These are phyloP conservation scores for Globisporangium uncinulatum DNA, from an alignment of 352 stramenopile species.

Conservation along the genomic window DNA sequence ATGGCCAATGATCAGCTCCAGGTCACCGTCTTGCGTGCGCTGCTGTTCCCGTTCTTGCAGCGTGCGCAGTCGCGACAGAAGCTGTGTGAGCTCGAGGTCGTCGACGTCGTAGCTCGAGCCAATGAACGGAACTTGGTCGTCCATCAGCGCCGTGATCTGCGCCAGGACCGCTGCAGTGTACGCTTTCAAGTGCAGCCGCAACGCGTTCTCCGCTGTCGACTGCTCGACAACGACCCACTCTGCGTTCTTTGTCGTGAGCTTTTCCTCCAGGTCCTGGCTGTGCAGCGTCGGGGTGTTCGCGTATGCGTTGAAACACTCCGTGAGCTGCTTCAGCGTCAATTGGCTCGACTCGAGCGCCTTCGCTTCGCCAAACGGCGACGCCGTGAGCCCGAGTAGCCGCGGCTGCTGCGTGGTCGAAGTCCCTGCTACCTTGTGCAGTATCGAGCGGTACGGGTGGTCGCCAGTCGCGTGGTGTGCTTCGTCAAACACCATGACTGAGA, in stretches of 20 bases:
- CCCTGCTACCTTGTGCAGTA: slow-evolving; percentile 35
- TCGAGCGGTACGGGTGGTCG: slow-evolving; percentile 52
- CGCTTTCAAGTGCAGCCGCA: slow-evolving; percentile 34
- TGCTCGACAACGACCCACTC: slow-evolving; percentile 52
- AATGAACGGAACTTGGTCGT: slow-evolving; percentile 34
- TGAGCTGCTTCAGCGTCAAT: slow-evolving; percentile 31
- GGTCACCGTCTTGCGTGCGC: slow-evolving; percentile 15
- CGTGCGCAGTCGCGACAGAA: slow-evolving; percentile 36
- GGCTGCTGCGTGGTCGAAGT: slow-evolving; percentile 24
- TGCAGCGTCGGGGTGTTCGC: slow-evolving; percentile 61
- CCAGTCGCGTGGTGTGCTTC: slow-evolving; percentile 73
- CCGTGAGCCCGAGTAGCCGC: slow-evolving; percentile 58
- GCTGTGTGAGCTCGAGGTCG: slow-evolving; percentile 46
- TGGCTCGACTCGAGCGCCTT: slow-evolving; percentile 30
- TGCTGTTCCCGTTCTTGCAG: slow-evolving; percentile 9
- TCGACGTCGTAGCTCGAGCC: slow-evolving; percentile 39
- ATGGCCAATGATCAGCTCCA: slow-evolving; percentile 43
- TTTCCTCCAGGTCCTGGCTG: slow-evolving; percentile 33
- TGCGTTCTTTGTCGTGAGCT: slow-evolving; percentile 49
- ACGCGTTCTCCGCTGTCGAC: slow-evolving; percentile 22
- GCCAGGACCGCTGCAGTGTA: slow-evolving; percentile 43
- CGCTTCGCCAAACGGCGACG: slow-evolving; percentile 66
- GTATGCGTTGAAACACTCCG: slow-evolving; percentile 36
- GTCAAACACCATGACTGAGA: slow-evolving; percentile 75
- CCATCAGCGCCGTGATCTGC: slow-evolving; percentile 18